These are phyloP conservation scores for Neurospora intermedia DNA, from an alignment of 495 filamentous ascomycete genomes.

Conservation along the genomic window DNA sequence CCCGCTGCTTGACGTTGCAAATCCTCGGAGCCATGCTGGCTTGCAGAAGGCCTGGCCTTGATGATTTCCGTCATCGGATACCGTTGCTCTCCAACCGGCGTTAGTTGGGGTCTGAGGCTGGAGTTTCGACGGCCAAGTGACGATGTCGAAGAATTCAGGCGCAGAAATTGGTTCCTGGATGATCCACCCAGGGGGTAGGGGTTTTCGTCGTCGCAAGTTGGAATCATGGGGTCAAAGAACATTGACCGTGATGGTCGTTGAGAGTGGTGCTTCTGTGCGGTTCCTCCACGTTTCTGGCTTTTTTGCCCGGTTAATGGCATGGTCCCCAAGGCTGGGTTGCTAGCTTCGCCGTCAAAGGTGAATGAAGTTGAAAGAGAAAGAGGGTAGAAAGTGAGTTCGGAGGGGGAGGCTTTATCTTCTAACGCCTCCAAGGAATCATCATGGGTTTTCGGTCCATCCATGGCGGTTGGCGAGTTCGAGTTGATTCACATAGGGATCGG, in stretches of 20 bases:
- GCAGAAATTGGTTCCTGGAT: neutral
- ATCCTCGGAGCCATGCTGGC: neutral
- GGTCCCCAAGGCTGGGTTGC: neutral
- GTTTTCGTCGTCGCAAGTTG: neutral
- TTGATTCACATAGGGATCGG: neutral
- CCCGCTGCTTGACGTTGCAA: neutral
- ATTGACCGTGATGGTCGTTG: neutral
- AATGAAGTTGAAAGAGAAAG: neutral
- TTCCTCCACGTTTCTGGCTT: neutral
- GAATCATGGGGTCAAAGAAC: neutral
- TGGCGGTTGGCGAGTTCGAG: neutral
- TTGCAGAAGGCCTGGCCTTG: constrained; percentile 7
- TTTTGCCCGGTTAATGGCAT: neutral
- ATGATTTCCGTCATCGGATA: constrained; percentile 19
- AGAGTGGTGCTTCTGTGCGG: neutral
- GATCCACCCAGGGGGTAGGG: neutral
- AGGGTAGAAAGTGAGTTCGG: neutral
- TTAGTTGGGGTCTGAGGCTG: constrained; percentile 10
- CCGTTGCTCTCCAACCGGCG: constrained; percentile 22
- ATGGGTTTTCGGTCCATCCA: neutral
- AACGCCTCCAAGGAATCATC: neutral
- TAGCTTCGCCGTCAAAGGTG: neutral
- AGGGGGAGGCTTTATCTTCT: neutral
- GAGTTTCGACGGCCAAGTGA: constrained; percentile 1
- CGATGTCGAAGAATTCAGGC: neutral